phyloP scores from a whole-genome alignment of 2,329 filamentous ascomycete genomes.

The Neofusicoccum kwambonambiense region DNA sequence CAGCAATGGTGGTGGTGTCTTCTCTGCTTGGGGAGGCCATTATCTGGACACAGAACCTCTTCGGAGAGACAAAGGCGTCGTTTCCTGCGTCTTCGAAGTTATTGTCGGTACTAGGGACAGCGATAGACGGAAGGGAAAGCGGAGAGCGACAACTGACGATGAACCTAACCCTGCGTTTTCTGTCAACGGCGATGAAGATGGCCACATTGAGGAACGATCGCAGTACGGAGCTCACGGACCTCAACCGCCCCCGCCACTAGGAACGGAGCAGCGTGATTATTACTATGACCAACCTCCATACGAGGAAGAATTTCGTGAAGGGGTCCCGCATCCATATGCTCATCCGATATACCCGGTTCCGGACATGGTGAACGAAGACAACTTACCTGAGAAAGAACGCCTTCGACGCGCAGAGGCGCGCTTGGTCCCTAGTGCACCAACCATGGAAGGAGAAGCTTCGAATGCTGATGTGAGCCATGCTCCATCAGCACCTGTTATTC shows the following conservation, averaged over 20 bases:
- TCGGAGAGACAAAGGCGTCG: slow-evolving; percentile 86
- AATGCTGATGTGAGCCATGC: slow-evolving; percentile 35
- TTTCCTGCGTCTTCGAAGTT: slow-evolving; percentile 81
- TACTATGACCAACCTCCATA: slow-evolving; percentile 24
- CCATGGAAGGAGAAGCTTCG: slow-evolving; percentile 46
- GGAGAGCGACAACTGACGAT: slow-evolving; percentile 30
- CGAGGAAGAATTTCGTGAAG: slow-evolving; percentile 18
- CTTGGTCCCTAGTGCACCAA: slow-evolving; percentile 77
- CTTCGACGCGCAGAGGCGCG: slow-evolving; percentile 74
- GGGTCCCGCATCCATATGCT: slow-evolving; percentile 15
- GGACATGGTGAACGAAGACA: slow-evolving; percentile 47
- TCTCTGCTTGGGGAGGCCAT: slow-evolving; percentile 60
- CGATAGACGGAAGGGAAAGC: slow-evolving; percentile 50
- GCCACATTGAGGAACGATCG: slow-evolving; percentile 19
- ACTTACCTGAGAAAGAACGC: slow-evolving; percentile 77
- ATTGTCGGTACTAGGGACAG: slow-evolving; percentile 84
- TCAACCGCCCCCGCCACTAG: neutral
- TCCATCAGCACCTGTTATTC: slow-evolving; percentile 34
- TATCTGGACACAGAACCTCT: slow-evolving; percentile 87
- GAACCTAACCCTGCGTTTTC: slow-evolving; percentile 15
- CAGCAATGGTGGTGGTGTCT: slow-evolving; percentile 41
- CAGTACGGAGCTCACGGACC: neutral
- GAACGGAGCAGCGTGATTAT: slow-evolving; percentile 25
- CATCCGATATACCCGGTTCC: slow-evolving; percentile 14
- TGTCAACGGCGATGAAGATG: neutral